Conservation (phyloP, 306 rosid species). For the Vigna trinervia region DNA sequence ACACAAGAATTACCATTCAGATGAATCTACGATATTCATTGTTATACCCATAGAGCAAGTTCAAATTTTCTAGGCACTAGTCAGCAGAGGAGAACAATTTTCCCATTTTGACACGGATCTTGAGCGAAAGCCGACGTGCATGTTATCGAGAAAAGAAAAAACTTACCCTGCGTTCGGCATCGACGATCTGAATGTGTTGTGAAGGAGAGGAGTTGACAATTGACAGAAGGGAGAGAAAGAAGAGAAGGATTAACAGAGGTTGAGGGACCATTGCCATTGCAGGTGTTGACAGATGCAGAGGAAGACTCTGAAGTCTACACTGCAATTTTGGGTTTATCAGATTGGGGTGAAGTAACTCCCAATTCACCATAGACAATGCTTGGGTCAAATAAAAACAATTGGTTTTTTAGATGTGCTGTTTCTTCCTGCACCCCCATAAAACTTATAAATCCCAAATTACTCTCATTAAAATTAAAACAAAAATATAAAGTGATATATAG, state of each 20-base stretch:
- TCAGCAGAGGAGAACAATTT: neutral
- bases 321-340: neutral
- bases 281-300: conserved; percentile 29
- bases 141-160: neutral
- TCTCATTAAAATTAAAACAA: no score
- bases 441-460: no score
- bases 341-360: neutral
- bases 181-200: conserved; percentile 73
- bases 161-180: conserved; percentile 93
- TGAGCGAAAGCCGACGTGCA: neutral
- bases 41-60: conserved; percentile 26
- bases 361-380: neutral
- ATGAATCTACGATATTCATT: conserved; percentile 25
- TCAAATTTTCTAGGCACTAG: conserved; percentile 1
- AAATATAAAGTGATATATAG: no score
- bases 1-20: neutral
- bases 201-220: conserved; percentile 55
- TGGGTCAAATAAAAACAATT: neutral
- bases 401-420: neutral
- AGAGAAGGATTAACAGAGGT: conserved; percentile 52
- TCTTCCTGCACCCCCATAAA: neutral
- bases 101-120: conserved; percentile 36
- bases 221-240: conserved; percentile 45
- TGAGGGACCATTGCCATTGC: conserved; percentile 69
- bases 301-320: conserved; percentile 41